Base-by-base conservation (phyloP, 768 basidiomycete species). In the Boletus sp. region DNA sequence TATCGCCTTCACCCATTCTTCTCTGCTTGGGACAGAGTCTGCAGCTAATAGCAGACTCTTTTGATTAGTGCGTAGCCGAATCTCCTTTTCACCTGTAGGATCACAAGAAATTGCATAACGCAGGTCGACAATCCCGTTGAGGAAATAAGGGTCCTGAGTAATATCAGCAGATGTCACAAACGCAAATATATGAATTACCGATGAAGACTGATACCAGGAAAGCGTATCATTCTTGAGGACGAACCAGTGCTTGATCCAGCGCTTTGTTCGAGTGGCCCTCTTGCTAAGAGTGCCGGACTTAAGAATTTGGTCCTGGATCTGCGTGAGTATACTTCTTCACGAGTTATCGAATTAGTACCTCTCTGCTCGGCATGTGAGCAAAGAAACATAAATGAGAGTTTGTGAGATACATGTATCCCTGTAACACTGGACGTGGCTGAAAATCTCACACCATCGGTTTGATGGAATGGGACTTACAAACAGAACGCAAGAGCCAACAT, bases 381-480 rank as follows among this genome's bases (percentile, higher is more conserved):
- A 95, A 99, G 78, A 99, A 99, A 75, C 96, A 98, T 18, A 98
- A 73, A 70, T 96, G 90, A 11, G 89, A 85, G 64, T 91, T 91
- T 1, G 96, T 98, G 48, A 98, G 78, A 71, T 96, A 99, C 84
- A 99, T 92, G 69, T 96, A 98, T 2, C 96, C 96, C 73, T 99
- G 96, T 33, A 99, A 79, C 60, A 98, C 93, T 91, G 71, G 24
- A 41, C 37, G 15, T 57, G 50, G 35, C 24, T 62, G 18, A 59
- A 57, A 47, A 50, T 9, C 28, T n/a, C 5, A 41, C 5, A 50
- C n/a, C 28, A 35, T 32, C 29, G 11, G 7, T 14, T 24, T 29
- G 48, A 50, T 28, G 35, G 5, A 50, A 49, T 32, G 28, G 40
- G 33, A 86, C 94, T 81, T 67, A 95, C 94, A 76, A 61, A 95